Conservation (phyloP, 768 basidiomycete species). For the Leccinum obscurum region DNA sequence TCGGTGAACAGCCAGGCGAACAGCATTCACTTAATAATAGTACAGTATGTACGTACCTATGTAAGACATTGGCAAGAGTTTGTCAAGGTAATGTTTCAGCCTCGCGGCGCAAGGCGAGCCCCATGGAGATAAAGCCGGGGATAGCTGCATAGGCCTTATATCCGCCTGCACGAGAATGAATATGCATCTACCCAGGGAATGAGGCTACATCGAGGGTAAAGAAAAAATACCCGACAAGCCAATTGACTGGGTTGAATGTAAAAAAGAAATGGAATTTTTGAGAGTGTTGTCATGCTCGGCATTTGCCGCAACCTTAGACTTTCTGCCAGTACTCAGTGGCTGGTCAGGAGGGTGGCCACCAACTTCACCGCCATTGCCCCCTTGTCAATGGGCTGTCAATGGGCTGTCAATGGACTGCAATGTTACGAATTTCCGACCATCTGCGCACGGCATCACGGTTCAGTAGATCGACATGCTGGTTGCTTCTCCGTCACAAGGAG, state of each 20-base stretch:
- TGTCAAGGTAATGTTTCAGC: slow-evolving; percentile 7
- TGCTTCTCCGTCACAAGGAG: neutral
- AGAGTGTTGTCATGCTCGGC: neutral
- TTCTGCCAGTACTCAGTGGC: too few relatives aligned
- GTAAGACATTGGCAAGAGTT: neutral
- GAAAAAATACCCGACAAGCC: slow-evolving; percentile 20
- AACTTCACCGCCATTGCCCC: neutral
- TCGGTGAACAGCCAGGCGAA: neutral
- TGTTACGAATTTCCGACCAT: neutral
- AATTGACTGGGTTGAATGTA: slow-evolving; percentile 29
- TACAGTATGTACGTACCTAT: slow-evolving; percentile 10
- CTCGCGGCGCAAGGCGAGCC: slow-evolving; percentile 4
- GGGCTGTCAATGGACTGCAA: neutral
- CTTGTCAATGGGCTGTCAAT: neutral
- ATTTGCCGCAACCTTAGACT: slow-evolving; percentile 1
- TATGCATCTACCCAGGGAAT: slow-evolving; percentile 34
- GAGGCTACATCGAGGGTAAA: slow-evolving; percentile 27
- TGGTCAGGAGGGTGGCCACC: neutral
- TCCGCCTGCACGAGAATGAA: slow-evolving; percentile 12
- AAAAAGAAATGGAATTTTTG: neutral
- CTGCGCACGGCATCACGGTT: too few relatives aligned
- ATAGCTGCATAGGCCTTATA: neutral
- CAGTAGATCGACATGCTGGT: neutral
- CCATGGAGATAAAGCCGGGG: neutral
- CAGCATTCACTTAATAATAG: neutral